A percentile compares a stretch with the other conserved stretches of the same genome.
phyloP scores from a whole-genome alignment of 208 protist species.

The Naegleria gruberi region DNA sequence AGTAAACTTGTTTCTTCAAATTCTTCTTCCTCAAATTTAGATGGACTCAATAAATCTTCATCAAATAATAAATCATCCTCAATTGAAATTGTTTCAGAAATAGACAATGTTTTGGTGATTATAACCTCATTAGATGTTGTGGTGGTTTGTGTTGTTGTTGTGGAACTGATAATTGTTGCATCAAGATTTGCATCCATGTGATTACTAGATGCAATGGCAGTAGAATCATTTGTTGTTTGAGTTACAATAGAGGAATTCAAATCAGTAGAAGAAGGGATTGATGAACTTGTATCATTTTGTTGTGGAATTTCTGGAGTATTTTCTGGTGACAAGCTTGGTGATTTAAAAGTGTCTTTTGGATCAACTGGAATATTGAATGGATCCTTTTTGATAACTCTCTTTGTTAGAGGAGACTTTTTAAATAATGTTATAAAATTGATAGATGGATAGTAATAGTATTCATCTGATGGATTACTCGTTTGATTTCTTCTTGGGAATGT shows the following conservation, averaged over 20 bases:
- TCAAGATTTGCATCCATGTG: too few species aligned
- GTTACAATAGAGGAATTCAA: too few species aligned
- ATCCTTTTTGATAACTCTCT: not conserved
- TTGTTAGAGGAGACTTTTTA: not conserved
- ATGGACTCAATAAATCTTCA: not conserved
- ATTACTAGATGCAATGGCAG: not conserved
- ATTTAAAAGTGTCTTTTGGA: not conserved
- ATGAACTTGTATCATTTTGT: too few species aligned
- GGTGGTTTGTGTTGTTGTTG: not conserved
- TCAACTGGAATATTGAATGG: not conserved
- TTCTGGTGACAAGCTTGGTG: not conserved
- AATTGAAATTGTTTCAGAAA: not conserved
- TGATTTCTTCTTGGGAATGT: constrained; percentile 9
- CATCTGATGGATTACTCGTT: not conserved
- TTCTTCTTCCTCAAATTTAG: not conserved
- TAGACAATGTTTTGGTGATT: too few species aligned
- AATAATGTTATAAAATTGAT: constrained; percentile 14
- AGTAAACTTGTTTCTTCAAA: not conserved
- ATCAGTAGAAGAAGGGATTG: too few species aligned
- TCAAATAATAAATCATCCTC: not conserved
- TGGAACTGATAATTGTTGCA: not conserved
- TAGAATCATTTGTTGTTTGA: not conserved
- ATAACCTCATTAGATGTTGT: not conserved
- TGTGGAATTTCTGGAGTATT: not conserved
- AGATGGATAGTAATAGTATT: not conserved